Percentiles rank a stretch among this genome's conserved stretches.
These are phyloP conservation scores for Pestalotiopsis sp. DNA, from an alignment of 2,329 filamentous ascomycete species.

Conservation along the genomic window DNA sequence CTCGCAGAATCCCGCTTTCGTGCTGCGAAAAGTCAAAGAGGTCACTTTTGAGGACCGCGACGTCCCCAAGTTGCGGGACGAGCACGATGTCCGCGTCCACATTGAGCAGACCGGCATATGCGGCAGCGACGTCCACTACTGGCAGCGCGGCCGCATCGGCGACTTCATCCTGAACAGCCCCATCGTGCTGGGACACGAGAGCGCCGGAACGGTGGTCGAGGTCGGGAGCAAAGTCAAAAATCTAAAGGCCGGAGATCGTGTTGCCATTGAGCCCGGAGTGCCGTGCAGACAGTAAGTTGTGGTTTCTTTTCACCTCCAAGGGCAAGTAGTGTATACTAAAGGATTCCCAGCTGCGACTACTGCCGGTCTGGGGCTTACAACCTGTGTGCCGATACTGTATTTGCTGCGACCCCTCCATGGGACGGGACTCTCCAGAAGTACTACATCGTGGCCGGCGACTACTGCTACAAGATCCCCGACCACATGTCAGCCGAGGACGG, in stretches of 20 bases:
- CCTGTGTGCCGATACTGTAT: conserved; percentile 44
- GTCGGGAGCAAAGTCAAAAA: conserved; percentile 42
- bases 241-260: conserved; percentile 44
- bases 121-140: conserved; percentile 49
- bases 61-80: conserved; percentile 40
- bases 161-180: conserved; percentile 46
- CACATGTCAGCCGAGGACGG: conserved; percentile 52
- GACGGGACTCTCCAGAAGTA: conserved; percentile 53
- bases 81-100: conserved; percentile 45
- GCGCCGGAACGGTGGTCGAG: conserved; percentile 42
- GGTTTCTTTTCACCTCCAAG: background rate
- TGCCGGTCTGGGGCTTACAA: conserved; percentile 45
- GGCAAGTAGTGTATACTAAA: background rate
- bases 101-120: conserved; percentile 51
- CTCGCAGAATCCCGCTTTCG: conserved; percentile 46
- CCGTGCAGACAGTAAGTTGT: conserved; percentile 36
- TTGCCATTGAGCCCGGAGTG: conserved; percentile 51
- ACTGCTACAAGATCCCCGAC: conserved; percentile 46
- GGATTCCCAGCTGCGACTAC: conserved; percentile 36
- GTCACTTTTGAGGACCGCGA: conserved; percentile 46
- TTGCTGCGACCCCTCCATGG: conserved; percentile 52
- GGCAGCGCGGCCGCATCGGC: conserved; percentile 48
- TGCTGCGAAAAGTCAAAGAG: conserved; percentile 46
- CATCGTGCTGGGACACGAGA: conserved; percentile 51
- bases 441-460: conserved; percentile 49